Percentiles rank a stretch among this genome's conserved stretches.
These are phyloP conservation scores for Pseudogymnoascus sp. DNA, from an alignment of 2,329 filamentous ascomycete genomes.

Conservation along the genomic window DNA sequence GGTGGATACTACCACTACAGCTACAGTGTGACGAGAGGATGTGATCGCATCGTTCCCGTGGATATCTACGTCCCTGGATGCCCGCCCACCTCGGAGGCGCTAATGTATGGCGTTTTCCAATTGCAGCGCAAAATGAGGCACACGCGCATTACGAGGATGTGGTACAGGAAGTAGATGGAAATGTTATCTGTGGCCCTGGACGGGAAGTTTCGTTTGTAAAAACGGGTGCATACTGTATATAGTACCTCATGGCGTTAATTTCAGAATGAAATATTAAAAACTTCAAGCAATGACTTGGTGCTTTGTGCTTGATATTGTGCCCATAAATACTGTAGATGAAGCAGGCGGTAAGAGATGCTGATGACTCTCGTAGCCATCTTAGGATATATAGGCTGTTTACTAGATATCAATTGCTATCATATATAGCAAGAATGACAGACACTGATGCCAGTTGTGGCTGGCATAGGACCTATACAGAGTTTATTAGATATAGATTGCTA, in stretches of 20 bases:
- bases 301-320: not conserved
- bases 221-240: slow-evolving; percentile 8
- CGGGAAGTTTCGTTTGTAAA: slow-evolving; percentile 8
- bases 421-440: too few species aligned
- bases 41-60: slow-evolving; percentile 68
- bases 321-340: not conserved
- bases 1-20: slow-evolving; percentile 84
- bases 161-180: slow-evolving; percentile 41
- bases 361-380: not conserved
- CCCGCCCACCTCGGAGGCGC: slow-evolving; percentile 51
- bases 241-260: slow-evolving; percentile 5
- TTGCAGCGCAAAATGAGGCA: slow-evolving; percentile 54
- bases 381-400: too few species aligned
- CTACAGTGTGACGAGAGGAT: slow-evolving; percentile 67
- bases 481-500: not conserved
- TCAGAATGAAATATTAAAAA: slow-evolving; percentile 5
- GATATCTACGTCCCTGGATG: slow-evolving; percentile 75
- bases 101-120: slow-evolving; percentile 62
- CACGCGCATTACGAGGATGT: slow-evolving; percentile 45
- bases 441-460: not conserved
- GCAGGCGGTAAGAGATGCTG: not conserved
- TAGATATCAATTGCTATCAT: too few species aligned
- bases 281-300: not conserved
- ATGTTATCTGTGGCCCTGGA: not conserved
- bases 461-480: not conserved